phyloP scores from a whole-genome alignment of 2,329 filamentous ascomycete genomes.

The Colletotrichum incanum region DNA sequence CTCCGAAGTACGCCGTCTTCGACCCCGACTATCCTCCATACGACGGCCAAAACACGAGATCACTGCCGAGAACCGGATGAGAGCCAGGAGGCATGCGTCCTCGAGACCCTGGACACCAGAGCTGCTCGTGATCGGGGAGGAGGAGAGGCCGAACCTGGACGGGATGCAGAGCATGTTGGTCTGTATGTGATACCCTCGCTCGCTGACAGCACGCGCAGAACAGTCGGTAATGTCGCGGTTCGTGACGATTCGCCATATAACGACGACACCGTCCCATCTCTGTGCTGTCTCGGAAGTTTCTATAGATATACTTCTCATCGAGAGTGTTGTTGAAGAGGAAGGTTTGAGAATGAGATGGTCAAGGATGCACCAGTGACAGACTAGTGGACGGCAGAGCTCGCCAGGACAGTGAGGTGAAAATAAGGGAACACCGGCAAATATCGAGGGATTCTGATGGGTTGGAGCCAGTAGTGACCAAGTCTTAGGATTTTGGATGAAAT shows the following conservation, averaged over 20 bases:
- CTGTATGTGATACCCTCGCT: background rate
- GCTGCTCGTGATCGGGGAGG: background rate
- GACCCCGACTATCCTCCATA: background rate
- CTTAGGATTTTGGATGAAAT: background rate
- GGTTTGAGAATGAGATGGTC: background rate
- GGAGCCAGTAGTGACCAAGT: too few species aligned
- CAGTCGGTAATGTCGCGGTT: background rate
- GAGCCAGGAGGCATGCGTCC: background rate
- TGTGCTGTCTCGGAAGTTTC: background rate
- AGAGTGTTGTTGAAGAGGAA: background rate
- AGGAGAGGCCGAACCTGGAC: background rate
- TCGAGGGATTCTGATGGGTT: background rate
- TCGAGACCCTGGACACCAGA: background rate
- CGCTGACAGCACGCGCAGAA: background rate
- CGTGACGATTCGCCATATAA: background rate
- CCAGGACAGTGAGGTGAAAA: background rate
- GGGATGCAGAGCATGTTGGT: background rate
- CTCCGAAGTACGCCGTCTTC: background rate
- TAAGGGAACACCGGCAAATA: background rate
- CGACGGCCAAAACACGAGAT: too few species aligned
- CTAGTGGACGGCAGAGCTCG: too few species aligned
- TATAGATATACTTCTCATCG: background rate
- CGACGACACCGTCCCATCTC: background rate
- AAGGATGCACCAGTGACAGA: too few species aligned
- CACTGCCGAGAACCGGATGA: too few species aligned